These are phyloP conservation scores for Vitis hybrid DNA, from an alignment of 177 flowering plant genomes.

Conservation along the genomic window DNA sequence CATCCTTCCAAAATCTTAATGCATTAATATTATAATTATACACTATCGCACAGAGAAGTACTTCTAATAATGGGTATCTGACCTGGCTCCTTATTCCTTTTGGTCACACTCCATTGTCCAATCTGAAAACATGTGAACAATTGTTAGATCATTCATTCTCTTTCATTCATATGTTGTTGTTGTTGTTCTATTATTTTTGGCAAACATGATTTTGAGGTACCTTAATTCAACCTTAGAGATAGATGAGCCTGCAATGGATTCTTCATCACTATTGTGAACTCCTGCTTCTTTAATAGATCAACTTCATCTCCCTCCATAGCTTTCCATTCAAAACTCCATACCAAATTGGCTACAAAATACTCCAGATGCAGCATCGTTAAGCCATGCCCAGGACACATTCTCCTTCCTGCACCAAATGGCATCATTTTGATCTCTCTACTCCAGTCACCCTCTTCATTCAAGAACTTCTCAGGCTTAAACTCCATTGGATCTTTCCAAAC, in stretches of 20 bases:
- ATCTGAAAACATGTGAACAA: no score
- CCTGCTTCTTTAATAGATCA: slow-evolving; percentile 4
- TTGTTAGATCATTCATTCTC: slow-evolving; percentile 14
- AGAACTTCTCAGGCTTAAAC: neutral
- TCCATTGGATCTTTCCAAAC: slow-evolving; percentile 6
- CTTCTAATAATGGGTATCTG: no score
- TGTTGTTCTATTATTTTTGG: slow-evolving; percentile 39
- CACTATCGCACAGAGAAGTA: no score
- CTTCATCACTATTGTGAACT: slow-evolving; percentile 21
- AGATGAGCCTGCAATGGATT: slow-evolving; percentile 15
- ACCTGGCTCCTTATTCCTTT: no score
- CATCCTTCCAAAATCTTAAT: no score
- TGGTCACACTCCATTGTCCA: no score
- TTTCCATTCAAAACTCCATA: slow-evolving; percentile 20
- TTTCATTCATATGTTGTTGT: slow-evolving; percentile 27
- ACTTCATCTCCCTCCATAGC: slow-evolving; percentile 17
- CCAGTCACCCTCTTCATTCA: neutral
- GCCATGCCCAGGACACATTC: slow-evolving; percentile 7
- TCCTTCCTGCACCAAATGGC: slow-evolving; percentile 2
- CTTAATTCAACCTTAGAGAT: slow-evolving; percentile 1
- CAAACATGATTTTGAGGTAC: no score
- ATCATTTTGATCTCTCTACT: slow-evolving; percentile 6
- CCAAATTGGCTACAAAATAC: slow-evolving; percentile 23
- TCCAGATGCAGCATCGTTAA: slow-evolving; percentile 19
- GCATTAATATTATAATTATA: no score